Evolutionary conservation across 1,139 yeast species (phyloP).

Genomic region (Scheffersomyces titani): DNA sequence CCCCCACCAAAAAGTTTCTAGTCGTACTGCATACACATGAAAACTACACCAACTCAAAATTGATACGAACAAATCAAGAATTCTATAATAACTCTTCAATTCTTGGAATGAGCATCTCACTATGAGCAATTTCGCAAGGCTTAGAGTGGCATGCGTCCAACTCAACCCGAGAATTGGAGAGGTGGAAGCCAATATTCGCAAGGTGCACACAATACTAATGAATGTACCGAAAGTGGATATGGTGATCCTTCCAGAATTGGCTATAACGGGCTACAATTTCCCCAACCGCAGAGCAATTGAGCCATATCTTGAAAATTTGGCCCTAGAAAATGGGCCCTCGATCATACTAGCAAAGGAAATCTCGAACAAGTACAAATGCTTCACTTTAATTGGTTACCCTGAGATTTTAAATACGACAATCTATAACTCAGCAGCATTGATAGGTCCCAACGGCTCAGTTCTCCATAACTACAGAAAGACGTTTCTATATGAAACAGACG

Average conservation of each 20-base stretch:
- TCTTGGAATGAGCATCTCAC: neutral
- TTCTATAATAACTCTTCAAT: neutral
- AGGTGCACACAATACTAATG: slow-evolving; percentile 39
- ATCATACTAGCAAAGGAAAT: slow-evolving; percentile 58
- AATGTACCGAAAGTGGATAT: slow-evolving; percentile 49
- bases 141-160: slow-evolving; percentile 68
- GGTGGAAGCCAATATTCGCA: slow-evolving; percentile 52
- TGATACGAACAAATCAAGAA: neutral
- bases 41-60: no score
- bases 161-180: slow-evolving; percentile 66
- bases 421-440: slow-evolving; percentile 74
- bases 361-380: slow-evolving; percentile 55
- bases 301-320: slow-evolving; percentile 56
- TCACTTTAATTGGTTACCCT: slow-evolving; percentile 83
- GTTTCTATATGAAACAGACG: slow-evolving; percentile 78
- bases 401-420: slow-evolving; percentile 45
- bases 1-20: no score
- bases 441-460: slow-evolving; percentile 58
- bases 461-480: slow-evolving; percentile 75
- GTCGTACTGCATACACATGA: neutral
- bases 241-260: slow-evolving; percentile 78
- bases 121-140: slow-evolving; percentile 19
- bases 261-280: slow-evolving; percentile 85
- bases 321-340: slow-evolving; percentile 42
- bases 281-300: slow-evolving; percentile 48